Evolutionary conservation across 2,329 filamentous ascomycete genomes (phyloP), one percentile per base, ranked within the genome.

Genomic region (Dothidotthia symphoricarpi): DNA sequence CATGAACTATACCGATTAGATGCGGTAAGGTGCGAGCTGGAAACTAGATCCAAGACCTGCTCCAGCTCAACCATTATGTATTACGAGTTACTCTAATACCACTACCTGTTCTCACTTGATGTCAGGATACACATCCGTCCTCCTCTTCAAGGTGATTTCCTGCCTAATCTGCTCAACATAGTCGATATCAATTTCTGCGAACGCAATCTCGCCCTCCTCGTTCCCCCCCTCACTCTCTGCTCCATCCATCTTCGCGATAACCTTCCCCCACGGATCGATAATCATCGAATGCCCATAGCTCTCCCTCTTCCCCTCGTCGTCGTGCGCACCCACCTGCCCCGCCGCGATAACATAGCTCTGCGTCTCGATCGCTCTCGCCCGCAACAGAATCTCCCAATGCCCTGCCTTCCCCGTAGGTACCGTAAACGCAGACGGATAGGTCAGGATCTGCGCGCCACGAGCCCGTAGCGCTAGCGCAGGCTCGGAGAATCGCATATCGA

Each of bases 371-470:
- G 91, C 91, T 31, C 91, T 75, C 3, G 88, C 82, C 17, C 86
- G 75, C 11, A 96, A 72, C 5, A 97, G 70, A 2, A 80, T 74
- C 57, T 88, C 82, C 91, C 91, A 97, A 68, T 96, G 91, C 5
- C 54, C 54, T 1, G 86, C 86, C 39, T 74, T 75, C 0, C 91
- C 91, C 0, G 91, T 96, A 1, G 85, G 81, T 0, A 94, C 77
- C 0, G 90, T 95, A 61, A 96, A 97, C 3, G 91, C 91, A 5
- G 86, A 91, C 0, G 91, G 91, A 60, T 91, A 96, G 0, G 88
- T 81, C 33, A 96, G 72, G 36, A 95, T 72, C 46, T 95, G 82
- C 2, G 88, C 88, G 15, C 77, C 73, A 38, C 80, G 77, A 6
- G 78, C 70, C 17, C 80, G 78, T 13, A 95, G 75, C 1, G 80